These are phyloP conservation scores for Podospora pseudoanserina DNA, from an alignment of 495 filamentous ascomycete genomes.

Conservation along the genomic window DNA sequence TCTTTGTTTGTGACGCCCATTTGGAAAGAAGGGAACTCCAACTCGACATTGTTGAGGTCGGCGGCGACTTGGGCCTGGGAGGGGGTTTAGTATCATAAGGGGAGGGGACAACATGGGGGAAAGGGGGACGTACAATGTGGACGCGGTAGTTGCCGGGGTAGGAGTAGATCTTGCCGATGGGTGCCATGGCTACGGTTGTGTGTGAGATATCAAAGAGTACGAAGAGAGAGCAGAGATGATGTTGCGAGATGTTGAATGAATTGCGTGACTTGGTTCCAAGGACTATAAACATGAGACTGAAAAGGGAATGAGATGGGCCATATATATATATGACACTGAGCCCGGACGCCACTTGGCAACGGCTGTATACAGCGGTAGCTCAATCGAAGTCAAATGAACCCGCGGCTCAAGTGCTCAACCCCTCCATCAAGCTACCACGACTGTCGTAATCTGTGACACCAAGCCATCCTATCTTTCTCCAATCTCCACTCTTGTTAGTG, in stretches of 20 bases:
- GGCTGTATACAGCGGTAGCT: neutral
- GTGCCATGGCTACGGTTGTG: conserved; percentile 39
- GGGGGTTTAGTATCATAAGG: neutral
- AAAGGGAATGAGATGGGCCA: neutral
- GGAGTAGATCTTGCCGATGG: conserved; percentile 52
- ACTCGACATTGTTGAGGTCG: conserved; percentile 49
- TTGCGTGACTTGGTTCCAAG: conserved; percentile 10
- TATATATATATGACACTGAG: neutral
- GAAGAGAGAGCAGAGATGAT: conserved; percentile 1
- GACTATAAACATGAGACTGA: neutral
- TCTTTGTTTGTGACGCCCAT: conserved; percentile 45
- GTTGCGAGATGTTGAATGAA: neutral
- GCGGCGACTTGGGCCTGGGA: conserved; percentile 49
- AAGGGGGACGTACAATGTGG: conserved; percentile 39
- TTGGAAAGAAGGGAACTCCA: conserved; percentile 43
- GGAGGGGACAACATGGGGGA: neutral
- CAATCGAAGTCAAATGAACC: neutral
- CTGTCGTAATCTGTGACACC: neutral
- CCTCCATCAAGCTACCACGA: neutral
- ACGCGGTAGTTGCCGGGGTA: conserved; percentile 48
- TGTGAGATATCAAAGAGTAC: neutral
- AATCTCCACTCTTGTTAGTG: neutral
- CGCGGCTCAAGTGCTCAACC: neutral
- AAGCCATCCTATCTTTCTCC: neutral
- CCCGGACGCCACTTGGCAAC: neutral